Evolutionary conservation across 139 green algal genomes (phyloP), one percentile per base, ranked within the genome.

Genomic region (Yamagishiella unicocca): DNA sequence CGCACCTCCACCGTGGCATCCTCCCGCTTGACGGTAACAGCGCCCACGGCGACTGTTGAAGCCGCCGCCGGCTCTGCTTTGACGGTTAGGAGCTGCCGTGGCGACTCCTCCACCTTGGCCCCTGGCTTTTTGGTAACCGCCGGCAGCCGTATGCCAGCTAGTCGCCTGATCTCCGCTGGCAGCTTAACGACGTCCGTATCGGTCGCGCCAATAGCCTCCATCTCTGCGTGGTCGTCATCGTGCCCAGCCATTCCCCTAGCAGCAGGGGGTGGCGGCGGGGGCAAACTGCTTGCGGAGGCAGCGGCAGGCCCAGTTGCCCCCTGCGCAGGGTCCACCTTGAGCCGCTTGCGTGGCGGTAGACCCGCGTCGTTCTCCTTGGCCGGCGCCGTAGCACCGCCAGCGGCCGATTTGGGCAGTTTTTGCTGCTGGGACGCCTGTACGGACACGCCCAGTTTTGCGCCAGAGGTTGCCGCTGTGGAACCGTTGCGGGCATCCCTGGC

Each of bases 141-240:
- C 17, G 80, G 43, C 25, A 94, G 33, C 74, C 89, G 84, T 46
- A 92, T 91, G 66, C 91, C 91, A 0, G 91, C 87, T 25, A 91
- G 62, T 0, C 88, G 91, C 17, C 89, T 38, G 29, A 94, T 94
- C 86, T 94, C 88, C 0, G 88, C 80, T 7, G 89, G 89, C 68
- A 94, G 80, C 45, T 90, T 87, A 3, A 88, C 40, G 38, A 73
- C 40, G 40, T 84, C 78, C 3, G 35, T 37, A 55, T 12, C 38
- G 9, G 1, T 40, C 22, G 70, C 70, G 70, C 33, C 70, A 3
- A 78, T 7, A 33, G 12, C 37, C 17, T 24, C 42, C 24, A 4
- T n/a, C n/a, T n/a, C n/a, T n/a, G n/a, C n/a, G n/a, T n/a, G n/a
- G n/a, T n/a, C n/a, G n/a, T n/a, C 38, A 33, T 53, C 27, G 21